Conservation (phyloP, 2,329 filamentous ascomycete genomes). For the Ceratocystis cubensis region DNA sequence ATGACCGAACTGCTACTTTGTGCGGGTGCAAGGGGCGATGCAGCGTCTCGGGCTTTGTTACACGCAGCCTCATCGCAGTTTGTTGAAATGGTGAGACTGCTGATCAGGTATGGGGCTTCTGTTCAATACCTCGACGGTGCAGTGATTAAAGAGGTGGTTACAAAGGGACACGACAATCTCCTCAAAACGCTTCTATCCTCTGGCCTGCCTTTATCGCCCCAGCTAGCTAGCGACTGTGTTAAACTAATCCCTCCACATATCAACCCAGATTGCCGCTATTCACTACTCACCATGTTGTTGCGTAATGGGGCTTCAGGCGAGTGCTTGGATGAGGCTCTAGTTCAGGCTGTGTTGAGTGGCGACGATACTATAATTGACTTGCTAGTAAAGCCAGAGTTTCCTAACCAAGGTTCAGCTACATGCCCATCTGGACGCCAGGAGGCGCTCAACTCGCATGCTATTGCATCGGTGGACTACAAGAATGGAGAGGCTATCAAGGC, state of each 20-base stretch:
- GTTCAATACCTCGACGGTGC: constrained; percentile 41
- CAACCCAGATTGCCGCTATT: constrained; percentile 34
- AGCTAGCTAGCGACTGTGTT: constrained; percentile 40
- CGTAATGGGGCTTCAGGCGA: constrained; percentile 39
- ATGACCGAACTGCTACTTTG: constrained; percentile 46
- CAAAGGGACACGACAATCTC: constrained; percentile 35
- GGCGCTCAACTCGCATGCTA: constrained; percentile 34
- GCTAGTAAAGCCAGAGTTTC: constrained; percentile 39
- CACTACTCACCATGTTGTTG: constrained; percentile 36
- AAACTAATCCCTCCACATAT: constrained; percentile 37
- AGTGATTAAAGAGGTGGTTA: constrained; percentile 38
- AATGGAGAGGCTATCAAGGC: constrained; percentile 39
- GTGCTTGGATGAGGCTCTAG: constrained; percentile 37
- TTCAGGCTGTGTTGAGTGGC: constrained; percentile 37
- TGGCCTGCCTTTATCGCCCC: constrained; percentile 33
- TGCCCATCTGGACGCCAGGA: constrained; percentile 20
- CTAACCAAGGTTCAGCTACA: constrained; percentile 25
- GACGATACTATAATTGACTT: constrained; percentile 38
- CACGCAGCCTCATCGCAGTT: constrained; percentile 39
- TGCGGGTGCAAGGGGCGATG: constrained; percentile 43
- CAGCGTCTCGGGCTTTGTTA: constrained; percentile 38
- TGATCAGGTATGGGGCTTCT: constrained; percentile 42
- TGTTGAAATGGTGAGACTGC: constrained; percentile 42
- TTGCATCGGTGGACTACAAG: constrained; percentile 41
- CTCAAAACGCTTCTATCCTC: constrained; percentile 37